Conservation (phyloP, 257 asterid species). For the Perilla frutescens region DNA sequence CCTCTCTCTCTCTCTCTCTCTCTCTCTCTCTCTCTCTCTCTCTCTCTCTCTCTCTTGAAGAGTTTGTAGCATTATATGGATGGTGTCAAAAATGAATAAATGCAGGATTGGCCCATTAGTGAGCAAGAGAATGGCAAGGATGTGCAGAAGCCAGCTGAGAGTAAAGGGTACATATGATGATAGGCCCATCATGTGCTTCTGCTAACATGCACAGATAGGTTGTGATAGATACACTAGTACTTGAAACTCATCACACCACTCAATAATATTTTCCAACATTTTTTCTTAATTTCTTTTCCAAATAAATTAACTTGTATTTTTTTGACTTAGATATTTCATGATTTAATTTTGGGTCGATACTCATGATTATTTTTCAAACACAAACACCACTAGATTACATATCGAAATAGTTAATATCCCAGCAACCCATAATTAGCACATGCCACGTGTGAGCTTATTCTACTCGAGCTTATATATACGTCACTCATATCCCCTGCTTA, state of each 20-base stretch:
- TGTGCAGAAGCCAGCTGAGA: slow-evolving; percentile 54
- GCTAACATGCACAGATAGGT: slow-evolving; percentile 54
- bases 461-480: not conserved
- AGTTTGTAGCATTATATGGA: slow-evolving; percentile 16
- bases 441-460: not conserved
- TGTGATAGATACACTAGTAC: slow-evolving; percentile 47
- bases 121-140: slow-evolving; percentile 43
- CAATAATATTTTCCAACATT: no score
- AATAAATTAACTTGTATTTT: not conserved
- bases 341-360: not conserved
- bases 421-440: not conserved
- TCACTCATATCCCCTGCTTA: not conserved
- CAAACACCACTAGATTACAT: no score
- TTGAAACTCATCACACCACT: slow-evolving; percentile 15
- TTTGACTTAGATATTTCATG: not conserved
- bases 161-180: slow-evolving; percentile 45
- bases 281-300: no score
- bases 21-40: slow-evolving; percentile 1
- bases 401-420: no score
- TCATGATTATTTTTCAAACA: no score
- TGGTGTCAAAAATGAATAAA: slow-evolving; percentile 52
- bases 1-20: not conserved
- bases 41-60: slow-evolving; percentile 5
- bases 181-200: slow-evolving; percentile 65
- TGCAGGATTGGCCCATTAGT: slow-evolving; percentile 54